phyloP scores from a whole-genome alignment of 495 filamentous ascomycete species.

The Evernia prunastri region DNA sequence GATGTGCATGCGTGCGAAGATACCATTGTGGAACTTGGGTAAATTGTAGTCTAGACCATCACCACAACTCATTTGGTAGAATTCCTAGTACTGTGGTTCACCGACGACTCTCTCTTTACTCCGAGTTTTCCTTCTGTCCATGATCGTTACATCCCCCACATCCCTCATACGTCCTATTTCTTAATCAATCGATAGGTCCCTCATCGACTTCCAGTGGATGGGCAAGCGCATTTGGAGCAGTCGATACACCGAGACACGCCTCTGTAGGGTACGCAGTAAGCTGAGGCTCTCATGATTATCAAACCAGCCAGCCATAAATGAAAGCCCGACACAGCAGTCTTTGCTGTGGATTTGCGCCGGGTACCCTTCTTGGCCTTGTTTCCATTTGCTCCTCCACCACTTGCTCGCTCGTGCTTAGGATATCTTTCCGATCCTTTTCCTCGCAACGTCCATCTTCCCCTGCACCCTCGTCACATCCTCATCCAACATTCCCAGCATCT shows the following conservation, averaged over 20 bases:
- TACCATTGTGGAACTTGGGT: background rate
- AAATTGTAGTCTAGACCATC: background rate
- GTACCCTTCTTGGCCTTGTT: background rate
- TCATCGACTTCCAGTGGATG: background rate
- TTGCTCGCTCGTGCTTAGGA: constrained; percentile 35
- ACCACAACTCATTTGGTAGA: background rate
- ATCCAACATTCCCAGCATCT: constrained; percentile 68
- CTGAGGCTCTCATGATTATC: background rate
- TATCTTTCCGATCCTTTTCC: constrained; percentile 73
- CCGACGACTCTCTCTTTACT: background rate
- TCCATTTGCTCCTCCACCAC: background rate
- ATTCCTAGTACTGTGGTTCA: background rate
- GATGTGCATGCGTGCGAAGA: background rate
- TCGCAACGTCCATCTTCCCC: constrained; percentile 74
- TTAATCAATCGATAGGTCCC: background rate
- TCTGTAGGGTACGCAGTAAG: background rate
- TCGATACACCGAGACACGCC: background rate
- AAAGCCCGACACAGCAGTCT: background rate
- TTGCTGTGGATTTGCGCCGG: background rate
- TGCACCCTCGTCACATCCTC: constrained; percentile 66
- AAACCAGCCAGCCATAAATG: background rate
- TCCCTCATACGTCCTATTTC: too few species aligned
- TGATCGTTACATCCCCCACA: too few species aligned
- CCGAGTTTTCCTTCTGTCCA: too few species aligned
- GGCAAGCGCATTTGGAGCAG: background rate